A percentile compares a stretch with the other conserved stretches of the same genome.
Evolutionary conservation across 2,329 filamentous ascomycete species (phyloP).

Genomic region (Phaeoacremonium minimum): DNA sequence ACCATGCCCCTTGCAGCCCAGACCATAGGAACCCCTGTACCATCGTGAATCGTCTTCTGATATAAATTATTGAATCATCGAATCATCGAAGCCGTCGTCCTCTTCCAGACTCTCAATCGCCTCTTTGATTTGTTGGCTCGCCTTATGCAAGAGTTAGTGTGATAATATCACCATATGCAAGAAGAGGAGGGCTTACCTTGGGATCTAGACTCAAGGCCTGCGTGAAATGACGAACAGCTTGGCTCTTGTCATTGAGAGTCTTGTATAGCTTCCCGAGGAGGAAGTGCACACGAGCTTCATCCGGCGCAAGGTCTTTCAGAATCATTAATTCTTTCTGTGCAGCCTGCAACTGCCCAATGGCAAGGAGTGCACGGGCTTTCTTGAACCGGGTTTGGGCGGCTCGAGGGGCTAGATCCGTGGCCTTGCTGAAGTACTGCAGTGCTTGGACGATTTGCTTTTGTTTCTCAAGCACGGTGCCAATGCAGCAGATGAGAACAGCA

Average conservation of each 20-base stretch:
- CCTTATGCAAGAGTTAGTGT: conserved; percentile 43
- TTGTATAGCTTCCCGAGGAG: conserved; percentile 82
- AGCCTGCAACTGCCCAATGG: conserved; percentile 63
- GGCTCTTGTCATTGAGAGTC: conserved; percentile 64
- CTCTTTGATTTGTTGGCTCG: conserved; percentile 91
- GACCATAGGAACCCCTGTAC: too few relatives aligned
- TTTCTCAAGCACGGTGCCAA: conserved; percentile 85
- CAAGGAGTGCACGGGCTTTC: conserved; percentile 83
- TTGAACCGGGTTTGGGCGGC: conserved; percentile 86
- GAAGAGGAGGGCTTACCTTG: conserved; percentile 59
- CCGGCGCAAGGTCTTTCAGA: conserved; percentile 86
- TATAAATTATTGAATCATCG: conserved; percentile 52
- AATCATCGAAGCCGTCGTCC: conserved; percentile 66
- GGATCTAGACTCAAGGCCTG: conserved; percentile 93
- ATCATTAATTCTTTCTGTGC: conserved; percentile 80
- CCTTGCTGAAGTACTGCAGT: conserved; percentile 75
- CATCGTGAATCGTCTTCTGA: too few relatives aligned
- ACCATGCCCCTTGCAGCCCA: too few relatives aligned
- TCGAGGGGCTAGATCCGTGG: conserved; percentile 75
- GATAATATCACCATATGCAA: background rate
- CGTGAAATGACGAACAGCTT: conserved; percentile 90
- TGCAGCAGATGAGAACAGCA: conserved; percentile 85
- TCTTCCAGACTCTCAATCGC: conserved; percentile 90
- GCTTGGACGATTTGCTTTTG: conserved; percentile 78
- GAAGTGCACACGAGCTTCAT: conserved; percentile 96